These are phyloP conservation scores for Pestalotiopsis sp. DNA, from an alignment of 2,329 filamentous ascomycete species.

Conservation along the genomic window DNA sequence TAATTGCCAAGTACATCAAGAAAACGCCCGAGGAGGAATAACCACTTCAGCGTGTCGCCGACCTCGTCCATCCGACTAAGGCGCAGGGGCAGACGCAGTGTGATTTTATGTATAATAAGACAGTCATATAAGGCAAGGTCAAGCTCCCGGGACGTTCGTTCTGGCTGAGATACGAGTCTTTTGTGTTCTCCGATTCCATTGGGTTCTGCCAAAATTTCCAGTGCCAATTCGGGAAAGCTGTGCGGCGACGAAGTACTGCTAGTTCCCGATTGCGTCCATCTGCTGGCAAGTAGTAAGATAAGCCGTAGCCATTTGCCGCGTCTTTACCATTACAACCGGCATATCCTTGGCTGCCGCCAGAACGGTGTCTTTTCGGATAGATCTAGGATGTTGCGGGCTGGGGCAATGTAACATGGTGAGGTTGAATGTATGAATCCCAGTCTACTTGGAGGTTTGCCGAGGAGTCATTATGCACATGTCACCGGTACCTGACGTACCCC, in stretches of 20 bases:
- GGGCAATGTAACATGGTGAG: neutral
- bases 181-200: conserved; percentile 12
- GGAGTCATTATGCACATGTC: neutral
- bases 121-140: conserved; percentile 12
- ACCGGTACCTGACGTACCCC: neutral
- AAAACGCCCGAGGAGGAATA: conserved; percentile 48
- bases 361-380: neutral
- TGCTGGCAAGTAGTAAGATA: neutral
- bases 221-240: neutral
- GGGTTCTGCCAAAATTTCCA: neutral
- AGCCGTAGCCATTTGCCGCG: neutral
- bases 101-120: conserved; percentile 27
- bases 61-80: conserved; percentile 44
- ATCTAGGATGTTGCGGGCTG: neutral
- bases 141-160: conserved; percentile 1
- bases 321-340: neutral
- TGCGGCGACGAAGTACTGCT: neutral
- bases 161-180: conserved; percentile 5
- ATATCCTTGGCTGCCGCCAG: neutral
- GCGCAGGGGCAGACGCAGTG: conserved; percentile 25
- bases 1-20: conserved; percentile 21
- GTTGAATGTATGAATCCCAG: neutral
- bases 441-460: neutral
- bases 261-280: neutral
- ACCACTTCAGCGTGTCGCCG: conserved; percentile 48